phyloP scores from a whole-genome alignment of 2,329 filamentous ascomycete species.

The Colletotrichum sp. region DNA sequence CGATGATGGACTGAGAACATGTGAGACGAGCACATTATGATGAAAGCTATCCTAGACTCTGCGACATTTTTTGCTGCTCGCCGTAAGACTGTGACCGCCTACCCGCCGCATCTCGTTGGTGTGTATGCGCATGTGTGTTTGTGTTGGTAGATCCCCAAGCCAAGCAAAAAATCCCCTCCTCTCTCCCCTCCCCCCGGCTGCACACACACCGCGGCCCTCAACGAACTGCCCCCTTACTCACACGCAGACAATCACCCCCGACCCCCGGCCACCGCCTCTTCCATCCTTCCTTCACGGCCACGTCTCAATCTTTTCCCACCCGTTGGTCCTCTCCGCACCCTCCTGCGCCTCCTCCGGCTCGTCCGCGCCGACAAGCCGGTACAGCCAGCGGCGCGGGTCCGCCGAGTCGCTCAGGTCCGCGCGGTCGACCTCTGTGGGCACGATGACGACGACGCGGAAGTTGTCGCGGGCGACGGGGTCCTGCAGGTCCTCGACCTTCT shows the following conservation, averaged over 20 bases:
- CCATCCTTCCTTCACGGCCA: conserved; percentile 59
- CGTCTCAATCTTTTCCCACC: conserved; percentile 72
- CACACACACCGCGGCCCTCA: neutral
- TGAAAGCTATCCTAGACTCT: neutral
- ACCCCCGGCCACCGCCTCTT: neutral
- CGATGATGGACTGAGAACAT: conserved; percentile 3
- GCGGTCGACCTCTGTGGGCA: conserved; percentile 78
- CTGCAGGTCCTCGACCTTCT: conserved; percentile 73
- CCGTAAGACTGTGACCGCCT: neutral
- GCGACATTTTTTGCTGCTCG: neutral
- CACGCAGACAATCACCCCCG: neutral
- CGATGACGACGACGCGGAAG: conserved; percentile 84
- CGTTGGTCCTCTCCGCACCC: conserved; percentile 34
- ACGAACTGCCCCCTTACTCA: neutral
- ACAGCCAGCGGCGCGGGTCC: conserved; percentile 68
- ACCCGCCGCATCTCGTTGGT: neutral
- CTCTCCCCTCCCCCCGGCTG: neutral
- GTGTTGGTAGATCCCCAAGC: neutral
- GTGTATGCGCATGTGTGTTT: neutral
- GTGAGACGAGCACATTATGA: conserved; percentile 2
- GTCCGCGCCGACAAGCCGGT: conserved; percentile 58
- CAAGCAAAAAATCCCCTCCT: neutral
- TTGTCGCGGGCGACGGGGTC: conserved; percentile 75
- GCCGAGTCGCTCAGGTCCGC: conserved; percentile 73
- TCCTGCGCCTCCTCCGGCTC: conserved; percentile 31